Evolutionary conservation across 2,329 filamentous ascomycete genomes (phyloP), one percentile per base, ranked within the genome.

Genomic region (Helotiales sp.): DNA sequence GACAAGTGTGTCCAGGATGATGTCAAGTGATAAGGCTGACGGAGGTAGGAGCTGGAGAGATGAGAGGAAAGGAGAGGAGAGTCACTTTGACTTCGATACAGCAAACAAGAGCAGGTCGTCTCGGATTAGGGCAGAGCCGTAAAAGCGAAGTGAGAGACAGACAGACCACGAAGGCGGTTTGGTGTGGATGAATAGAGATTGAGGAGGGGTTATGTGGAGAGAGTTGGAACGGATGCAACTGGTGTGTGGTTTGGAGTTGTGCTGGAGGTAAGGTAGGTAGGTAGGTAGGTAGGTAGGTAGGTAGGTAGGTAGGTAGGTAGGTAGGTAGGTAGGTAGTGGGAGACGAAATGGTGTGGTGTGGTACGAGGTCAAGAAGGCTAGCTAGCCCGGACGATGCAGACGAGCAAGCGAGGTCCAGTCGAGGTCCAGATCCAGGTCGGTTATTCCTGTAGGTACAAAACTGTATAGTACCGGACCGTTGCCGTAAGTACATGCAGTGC

Each of bases 11-110:
- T 37, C 63, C 40, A 47, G 64, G 65, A 68, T 69, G 62, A 67
- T 69, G 69, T 59, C 64, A 62, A 17, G 49, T 24, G 58, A 65
- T 26, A 71, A 68, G 66, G 69, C 60, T 70, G 69, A 65, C 57
- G 37, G 61, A 30, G 17, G 55, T 52, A 26, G 26, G 17, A 45
- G 40, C 20, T 6, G 6, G 40, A 20, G 17, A 45, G 40, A 20
- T 6, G 6, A n/a, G 7, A 43, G 40, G 40, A 20, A 3, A 7
- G 40, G 60, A 62, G 63, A 54, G 61, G 45, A 45, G 45, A 20
- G 61, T 45, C 50, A 49, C 58, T 67, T 45, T 64, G 58, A 65
- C 63, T 52, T 69, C 59, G 47, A 65, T 28, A 54, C 62, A 49
- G 54, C 47, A 55, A 34, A 47, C 40, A 22, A 57, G 47, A 40